phyloP scores from a whole-genome alignment of 2,329 filamentous ascomycete genomes.

The Grosmannia penicillata region DNA sequence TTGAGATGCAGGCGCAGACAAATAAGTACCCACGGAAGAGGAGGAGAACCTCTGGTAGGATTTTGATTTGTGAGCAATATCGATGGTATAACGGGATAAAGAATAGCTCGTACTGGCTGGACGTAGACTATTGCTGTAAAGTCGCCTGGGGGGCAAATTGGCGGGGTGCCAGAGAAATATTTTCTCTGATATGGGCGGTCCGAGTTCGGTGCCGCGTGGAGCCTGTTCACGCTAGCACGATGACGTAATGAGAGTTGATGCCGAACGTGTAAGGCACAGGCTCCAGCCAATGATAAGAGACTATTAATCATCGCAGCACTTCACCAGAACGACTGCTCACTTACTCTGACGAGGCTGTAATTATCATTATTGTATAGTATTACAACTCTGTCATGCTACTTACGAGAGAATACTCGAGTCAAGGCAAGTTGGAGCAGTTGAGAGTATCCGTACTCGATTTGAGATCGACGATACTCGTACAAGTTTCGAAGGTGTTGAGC shows the following conservation, averaged over 20 bases:
- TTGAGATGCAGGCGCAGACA: background rate
- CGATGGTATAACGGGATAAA: constrained; percentile 1
- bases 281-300: too few relatives aligned
- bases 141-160: constrained; percentile 2
- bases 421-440: too few relatives aligned
- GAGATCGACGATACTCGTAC: too few relatives aligned
- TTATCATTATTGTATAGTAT: too few relatives aligned
- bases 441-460: too few relatives aligned
- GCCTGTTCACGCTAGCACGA: background rate
- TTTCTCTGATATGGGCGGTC: background rate
- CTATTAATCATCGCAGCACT: too few relatives aligned
- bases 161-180: constrained; percentile 2
- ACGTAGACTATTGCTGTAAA: background rate
- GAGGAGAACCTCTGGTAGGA: constrained; percentile 4
- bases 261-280: too few relatives aligned
- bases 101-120: constrained; percentile 5
- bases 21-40: background rate
- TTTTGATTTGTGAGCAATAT: constrained; percentile 11
- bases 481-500: too few relatives aligned
- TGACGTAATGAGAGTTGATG: background rate
- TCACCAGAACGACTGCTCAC: too few relatives aligned
- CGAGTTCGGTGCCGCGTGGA: constrained; percentile 5
- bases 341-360: too few relatives aligned
- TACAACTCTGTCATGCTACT: too few relatives aligned
- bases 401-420: too few relatives aligned